Evolutionary conservation across 169 alveolate genomes (phyloP), one percentile per base, ranked within the genome.

Genomic region (Plasmodium sp.): DNA sequence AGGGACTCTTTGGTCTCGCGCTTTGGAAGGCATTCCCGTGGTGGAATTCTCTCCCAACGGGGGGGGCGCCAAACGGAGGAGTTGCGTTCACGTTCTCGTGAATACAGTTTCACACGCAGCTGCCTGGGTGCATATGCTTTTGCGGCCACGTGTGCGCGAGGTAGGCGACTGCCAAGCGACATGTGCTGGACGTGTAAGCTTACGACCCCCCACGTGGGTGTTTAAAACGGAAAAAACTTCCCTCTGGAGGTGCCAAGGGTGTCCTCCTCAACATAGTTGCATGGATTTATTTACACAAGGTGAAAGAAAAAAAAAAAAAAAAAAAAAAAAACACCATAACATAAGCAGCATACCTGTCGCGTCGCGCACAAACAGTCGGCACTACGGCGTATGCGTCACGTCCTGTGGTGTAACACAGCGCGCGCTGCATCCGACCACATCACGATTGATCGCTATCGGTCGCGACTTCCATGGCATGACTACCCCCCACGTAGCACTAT

Each of bases 281-380:
- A 39, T 80, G 58, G 16, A 34, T 22, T 51, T 14, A 34, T n/a
- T 75, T 75, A 75, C 83, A 75, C 34, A 80, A 80, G 45, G 56
- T n/a, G 27, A 18, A 80, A 80, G 45, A 80, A 80, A 80, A 80
- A 80, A 51, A 80, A 79, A 79, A 79, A 79, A 79, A 77, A n/a
- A 36, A 36, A 77, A 77, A 16, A 34, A 77, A 79, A 36, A 34
- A 16, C 16, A 79, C 6, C 39, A 34, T 39, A 33, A 10, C 36
- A 18, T 67, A 67, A 67, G 27, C 2, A 27, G 27, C 12, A 67
- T 67, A n/a, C 36, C 77, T n/a, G 39, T 67, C n/a, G 16, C 6
- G 39, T 67, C 9, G 39, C 77, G 77, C 39, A 27, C 39, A 67
- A 67, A 31, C 14, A 67, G n/a, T 16, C 18, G 62, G 62, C 12